Percentiles rank a stretch among this genome's conserved stretches.
Evolutionary conservation across 108 stramenopile species (phyloP).

Genomic region (Phaeodactylum tricornutum): DNA sequence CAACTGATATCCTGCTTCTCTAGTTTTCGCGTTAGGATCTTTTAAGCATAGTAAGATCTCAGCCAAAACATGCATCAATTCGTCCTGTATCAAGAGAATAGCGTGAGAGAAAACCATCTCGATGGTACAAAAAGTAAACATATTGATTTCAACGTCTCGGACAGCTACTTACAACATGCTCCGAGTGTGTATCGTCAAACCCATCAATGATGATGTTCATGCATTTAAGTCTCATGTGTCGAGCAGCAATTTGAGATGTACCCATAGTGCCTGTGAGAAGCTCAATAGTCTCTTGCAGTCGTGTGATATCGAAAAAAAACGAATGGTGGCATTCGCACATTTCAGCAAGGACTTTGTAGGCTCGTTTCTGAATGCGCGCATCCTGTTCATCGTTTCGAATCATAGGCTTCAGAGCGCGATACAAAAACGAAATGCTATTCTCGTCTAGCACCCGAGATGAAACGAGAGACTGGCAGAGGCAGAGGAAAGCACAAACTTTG

Average conservation of each 20-base stretch:
- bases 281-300: conserved; percentile 47
- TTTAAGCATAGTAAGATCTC: conserved; percentile 88
- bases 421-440: conserved; percentile 45
- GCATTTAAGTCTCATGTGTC: conserved; percentile 70
- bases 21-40: conserved; percentile 87
- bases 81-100: background rate
- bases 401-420: conserved; percentile 58
- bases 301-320: conserved; percentile 34
- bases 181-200: conserved; percentile 24
- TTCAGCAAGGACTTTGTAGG: conserved; percentile 65
- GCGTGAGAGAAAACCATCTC: background rate
- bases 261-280: conserved; percentile 51
- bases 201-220: conserved; percentile 50
- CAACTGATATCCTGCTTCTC: conserved; percentile 76
- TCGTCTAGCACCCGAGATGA: conserved; percentile 57
- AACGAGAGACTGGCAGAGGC: conserved; percentile 57
- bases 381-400: conserved; percentile 62
- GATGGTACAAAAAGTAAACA: background rate
- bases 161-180: conserved; percentile 25
- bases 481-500: conserved; percentile 58
- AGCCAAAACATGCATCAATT: conserved; percentile 25
- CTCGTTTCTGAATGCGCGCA: conserved; percentile 53
- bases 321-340: conserved; percentile 46
- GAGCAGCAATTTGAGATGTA: conserved; percentile 69
- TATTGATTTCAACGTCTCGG: too few relatives aligned